Base-by-base conservation (phyloP, 225 moss, liverwort and hornwort species). In the Physcomitrellopsis africana region DNA sequence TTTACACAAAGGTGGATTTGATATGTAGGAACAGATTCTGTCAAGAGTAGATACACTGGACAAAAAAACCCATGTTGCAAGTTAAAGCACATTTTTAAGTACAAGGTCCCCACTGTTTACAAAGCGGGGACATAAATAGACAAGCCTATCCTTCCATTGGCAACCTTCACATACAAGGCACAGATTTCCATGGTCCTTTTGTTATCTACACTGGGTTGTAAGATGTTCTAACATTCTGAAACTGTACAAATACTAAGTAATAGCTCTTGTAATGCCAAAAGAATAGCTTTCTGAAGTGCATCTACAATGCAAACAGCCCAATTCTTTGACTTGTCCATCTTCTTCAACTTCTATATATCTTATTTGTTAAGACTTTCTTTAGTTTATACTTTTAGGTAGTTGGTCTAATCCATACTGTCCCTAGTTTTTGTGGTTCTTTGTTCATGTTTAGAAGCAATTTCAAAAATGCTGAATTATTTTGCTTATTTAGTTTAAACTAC, bases 121-220 rank as follows among this genome's bases (percentile, higher is more conserved):
- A 65, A 65, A 66, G 55, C 26, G 65, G 74, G 10, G 65, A 74
- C 74, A 65, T 56, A 18, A 44, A 45, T 45, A 46, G 74, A 65
- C 74, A 74, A 74, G 74, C 56, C 65, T 65, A 74, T 29, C 10
- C n/a, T 45, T 65, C 27, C n/a, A 29, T 54, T 54, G 12, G 8
- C 54, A 63, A 43, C 57, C 45, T 57, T 46, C 60, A 60, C 59
- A 48, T 60, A 65, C 14, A 45, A 56, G 27, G 12, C 55, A 55
- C 74, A 65, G 24, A 24, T 1, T 54, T 64, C 16, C 53, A 47
- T 66, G 56, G 74, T 74, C 53, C 74, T 60, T 60, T 1, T 45
- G 3, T 47, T 18, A 24, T 29, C 52, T 63, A 17, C 55, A 56
- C 14, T 17, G 7, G 65, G 27, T 74, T 56, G 24, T 45, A 54